These are phyloP conservation scores for Oryza glumipatula DNA, from an alignment of 176 grass and related monocot species.

Conservation along the genomic window DNA sequence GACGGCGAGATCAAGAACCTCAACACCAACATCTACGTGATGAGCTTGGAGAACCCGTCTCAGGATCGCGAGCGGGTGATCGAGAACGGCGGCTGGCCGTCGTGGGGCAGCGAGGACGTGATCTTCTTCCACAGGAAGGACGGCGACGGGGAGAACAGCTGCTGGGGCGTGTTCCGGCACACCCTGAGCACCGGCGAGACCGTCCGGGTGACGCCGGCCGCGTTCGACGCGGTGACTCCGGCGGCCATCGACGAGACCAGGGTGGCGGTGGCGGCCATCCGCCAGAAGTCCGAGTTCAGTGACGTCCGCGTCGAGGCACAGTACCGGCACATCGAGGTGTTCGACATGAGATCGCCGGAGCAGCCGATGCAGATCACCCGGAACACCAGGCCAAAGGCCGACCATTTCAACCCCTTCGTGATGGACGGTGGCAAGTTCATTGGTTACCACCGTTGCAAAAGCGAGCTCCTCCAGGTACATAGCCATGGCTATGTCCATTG, in stretches of 20 bases:
- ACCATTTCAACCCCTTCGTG: conserved; percentile 51
- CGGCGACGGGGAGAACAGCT: background rate
- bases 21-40: conserved; percentile 48
- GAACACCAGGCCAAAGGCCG: background rate
- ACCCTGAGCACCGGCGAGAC: background rate
- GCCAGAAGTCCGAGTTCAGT: conserved; percentile 7
- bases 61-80: conserved; percentile 23
- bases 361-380: conserved; percentile 12
- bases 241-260: conserved; percentile 33
- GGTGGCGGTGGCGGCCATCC: conserved; percentile 41
- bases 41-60: conserved; percentile 23
- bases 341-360: background rate
- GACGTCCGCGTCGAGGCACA: conserved; percentile 18
- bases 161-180: conserved; percentile 35
- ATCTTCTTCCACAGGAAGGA: background rate
- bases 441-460: conserved; percentile 37
- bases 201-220: conserved; percentile 15
- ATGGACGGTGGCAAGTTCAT: conserved; percentile 28
- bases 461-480: background rate
- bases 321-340: conserved; percentile 54
- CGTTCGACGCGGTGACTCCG: conserved; percentile 28
- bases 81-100: background rate
- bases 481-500: background rate
- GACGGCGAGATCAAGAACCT: conserved; percentile 45
- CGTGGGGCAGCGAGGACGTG: background rate